Evolutionary conservation across 2,329 filamentous ascomycete genomes (phyloP), one percentile per base, ranked within the genome.

Genomic region (Colletotrichum costaricense): DNA sequence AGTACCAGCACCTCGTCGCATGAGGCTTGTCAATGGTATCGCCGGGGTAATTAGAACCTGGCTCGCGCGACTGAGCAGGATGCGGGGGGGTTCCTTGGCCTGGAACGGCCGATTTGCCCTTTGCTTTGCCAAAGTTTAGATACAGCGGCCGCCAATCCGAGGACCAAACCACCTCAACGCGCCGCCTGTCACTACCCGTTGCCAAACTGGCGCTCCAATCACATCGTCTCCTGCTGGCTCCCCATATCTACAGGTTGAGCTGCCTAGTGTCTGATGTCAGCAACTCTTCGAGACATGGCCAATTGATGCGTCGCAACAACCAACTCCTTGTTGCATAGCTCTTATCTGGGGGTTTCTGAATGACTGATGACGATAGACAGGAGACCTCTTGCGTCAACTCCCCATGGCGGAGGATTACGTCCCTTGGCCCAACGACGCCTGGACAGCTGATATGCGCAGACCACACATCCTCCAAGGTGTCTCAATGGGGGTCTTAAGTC

Each of bases 51-150:
- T 35, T 12, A 59, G 49, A 72, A 19, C 30, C 46, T 35, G 28
- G 42, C 66, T 54, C 33, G 54, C 59, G 38, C 58, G 22, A 46
- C 38, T 11, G n/a, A 19, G 38, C 46, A 46, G 38, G 59, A 49
- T 55, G 54, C 60, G 58, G 24, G 59, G 42, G 42, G 19, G 28
- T 30, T n/a, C 19, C 35, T 24, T n/a, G 26, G 60, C 42, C 54
- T 59, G 52, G 70, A 70, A 64, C 46, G 38, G 38, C 22, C 55
- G 22, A 73, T 59, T 26, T 11, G 57, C 14, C 66, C 16, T 52
- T 42, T 75, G 55, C 72, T 64, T 73, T 55, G 63, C 49, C 38
- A 35, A 46, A 42, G n/a, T n/a, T 62, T 42, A 57, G 52, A 56
- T 42, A 55, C 49, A 56, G 33, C 49, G 6, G 24, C 52, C 12